Conservation (phyloP, 2,329 filamentous ascomycete species). For the Cercospora janseana region DNA sequence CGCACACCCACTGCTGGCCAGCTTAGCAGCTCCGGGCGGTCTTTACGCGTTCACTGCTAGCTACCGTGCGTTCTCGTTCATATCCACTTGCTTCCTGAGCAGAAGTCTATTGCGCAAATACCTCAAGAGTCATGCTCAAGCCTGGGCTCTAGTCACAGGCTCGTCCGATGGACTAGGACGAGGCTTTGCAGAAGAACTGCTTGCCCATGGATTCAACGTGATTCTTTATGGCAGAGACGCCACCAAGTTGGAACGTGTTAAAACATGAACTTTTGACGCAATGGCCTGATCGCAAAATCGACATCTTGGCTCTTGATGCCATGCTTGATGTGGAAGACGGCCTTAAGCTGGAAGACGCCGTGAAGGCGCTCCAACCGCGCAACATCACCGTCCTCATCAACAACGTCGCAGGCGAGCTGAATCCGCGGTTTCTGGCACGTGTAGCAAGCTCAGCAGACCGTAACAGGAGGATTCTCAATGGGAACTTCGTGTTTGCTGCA, state of each 20-base stretch:
- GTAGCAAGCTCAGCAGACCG: slow-evolving; percentile 1
- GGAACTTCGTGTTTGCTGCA: slow-evolving; percentile 51
- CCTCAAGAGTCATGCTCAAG: neutral
- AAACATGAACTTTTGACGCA: slow-evolving; percentile 39
- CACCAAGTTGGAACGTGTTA: slow-evolving; percentile 46
- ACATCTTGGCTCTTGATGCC: slow-evolving; percentile 47
- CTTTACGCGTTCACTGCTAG: slow-evolving; percentile 11
- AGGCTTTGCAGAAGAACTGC: slow-evolving; percentile 51
- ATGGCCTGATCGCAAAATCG: slow-evolving; percentile 43
- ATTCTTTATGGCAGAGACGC: slow-evolving; percentile 54
- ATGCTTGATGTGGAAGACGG: slow-evolving; percentile 22
- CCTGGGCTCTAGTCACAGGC: slow-evolving; percentile 45
- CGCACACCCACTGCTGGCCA: slow-evolving; percentile 7
- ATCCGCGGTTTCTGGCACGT: slow-evolving; percentile 11
- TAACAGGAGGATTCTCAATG: slow-evolving; percentile 37
- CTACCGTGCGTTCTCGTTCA: slow-evolving; percentile 25
- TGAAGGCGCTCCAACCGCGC: neutral
- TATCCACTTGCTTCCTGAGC: slow-evolving; percentile 27
- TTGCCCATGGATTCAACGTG: slow-evolving; percentile 52
- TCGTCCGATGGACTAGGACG: slow-evolving; percentile 54
- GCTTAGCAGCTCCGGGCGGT: slow-evolving; percentile 5
- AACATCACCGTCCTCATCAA: slow-evolving; percentile 55
- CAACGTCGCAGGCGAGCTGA: slow-evolving; percentile 49
- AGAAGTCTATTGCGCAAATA: slow-evolving; percentile 9
- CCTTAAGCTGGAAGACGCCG: slow-evolving; percentile 21